Percentiles rank a stretch among this genome's conserved stretches.
phyloP scores from a whole-genome alignment of 106 monocot species.

The Acorus calamus region DNA sequence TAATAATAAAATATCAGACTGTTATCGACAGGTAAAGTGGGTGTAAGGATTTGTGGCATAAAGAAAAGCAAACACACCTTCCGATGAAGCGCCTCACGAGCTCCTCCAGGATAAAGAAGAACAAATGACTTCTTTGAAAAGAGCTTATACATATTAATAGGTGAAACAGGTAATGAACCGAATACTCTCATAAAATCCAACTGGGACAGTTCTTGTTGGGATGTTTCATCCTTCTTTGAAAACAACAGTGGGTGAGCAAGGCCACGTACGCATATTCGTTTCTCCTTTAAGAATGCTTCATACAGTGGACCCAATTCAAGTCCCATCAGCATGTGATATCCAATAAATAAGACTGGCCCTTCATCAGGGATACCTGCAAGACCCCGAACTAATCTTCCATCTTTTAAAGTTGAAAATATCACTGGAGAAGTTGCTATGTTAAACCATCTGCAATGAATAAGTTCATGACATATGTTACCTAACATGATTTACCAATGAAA shows the following conservation, averaged over 20 bases:
- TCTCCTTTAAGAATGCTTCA: slow-evolving; percentile 67
- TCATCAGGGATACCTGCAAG: slow-evolving; percentile 73
- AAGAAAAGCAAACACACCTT: slow-evolving; percentile 44
- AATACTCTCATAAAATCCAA: slow-evolving; percentile 46
- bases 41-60: no score
- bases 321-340: slow-evolving; percentile 83
- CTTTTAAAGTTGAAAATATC: slow-evolving; percentile 52
- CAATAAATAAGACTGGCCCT: slow-evolving; percentile 85
- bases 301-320: slow-evolving; percentile 57
- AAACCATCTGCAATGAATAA: slow-evolving; percentile 38
- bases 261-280: slow-evolving; percentile 47
- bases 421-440: slow-evolving; percentile 51
- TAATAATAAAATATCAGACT: no score
- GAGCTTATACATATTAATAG: slow-evolving; percentile 63
- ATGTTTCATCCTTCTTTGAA: slow-evolving; percentile 8
- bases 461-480: neutral
- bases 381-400: slow-evolving; percentile 61
- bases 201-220: slow-evolving; percentile 23
- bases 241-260: slow-evolving; percentile 76
- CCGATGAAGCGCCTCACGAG: slow-evolving; percentile 82
- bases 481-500: neutral
- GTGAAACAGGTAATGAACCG: slow-evolving; percentile 73
- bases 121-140: slow-evolving; percentile 58
- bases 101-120: slow-evolving; percentile 95
- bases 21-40: no score